Percentiles rank a stretch among this genome's conserved stretches.
These are phyloP conservation scores for Bjerkandera adusta DNA, from an alignment of 1,284 basidiomycete genomes.

Conservation along the genomic window DNA sequence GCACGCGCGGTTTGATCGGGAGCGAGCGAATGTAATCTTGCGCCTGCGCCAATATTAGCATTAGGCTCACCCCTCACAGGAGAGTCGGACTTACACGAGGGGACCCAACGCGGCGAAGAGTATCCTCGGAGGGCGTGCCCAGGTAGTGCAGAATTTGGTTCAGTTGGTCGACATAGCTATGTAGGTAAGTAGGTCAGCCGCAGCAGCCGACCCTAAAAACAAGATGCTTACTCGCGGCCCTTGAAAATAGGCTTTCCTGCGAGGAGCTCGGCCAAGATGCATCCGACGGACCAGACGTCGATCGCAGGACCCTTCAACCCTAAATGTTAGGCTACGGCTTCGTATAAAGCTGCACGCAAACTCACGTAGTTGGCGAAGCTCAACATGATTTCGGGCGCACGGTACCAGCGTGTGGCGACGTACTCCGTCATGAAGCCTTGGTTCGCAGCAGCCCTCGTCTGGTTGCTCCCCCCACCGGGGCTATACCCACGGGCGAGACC, in stretches of 20 bases:
- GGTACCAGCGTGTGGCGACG: conserved; percentile 96
- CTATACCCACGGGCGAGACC: conserved; percentile 95
- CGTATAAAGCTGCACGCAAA: conserved; percentile 29
- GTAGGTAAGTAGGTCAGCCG: conserved; percentile 9
- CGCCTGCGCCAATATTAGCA: conserved; percentile 62
- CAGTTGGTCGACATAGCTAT: conserved; percentile 94
- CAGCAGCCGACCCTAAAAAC: neutral
- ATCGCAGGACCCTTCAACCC: conserved; percentile 73
- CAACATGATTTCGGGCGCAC: conserved; percentile 97
- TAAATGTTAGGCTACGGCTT: conserved; percentile 6
- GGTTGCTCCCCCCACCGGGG: conserved; percentile 41
- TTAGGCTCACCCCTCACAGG: too few species aligned
- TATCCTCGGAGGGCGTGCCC: conserved; percentile 96
- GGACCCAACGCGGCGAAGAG: conserved; percentile 91
- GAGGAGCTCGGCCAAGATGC: conserved; percentile 95
- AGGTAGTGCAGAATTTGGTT: conserved; percentile 98
- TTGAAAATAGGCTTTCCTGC: conserved; percentile 99
- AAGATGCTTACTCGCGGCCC: conserved; percentile 79
- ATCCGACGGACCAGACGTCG: conserved; percentile 98
- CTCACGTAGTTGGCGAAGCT: conserved; percentile 91
- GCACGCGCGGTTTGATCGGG: conserved; percentile 93
- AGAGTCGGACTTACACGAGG: conserved; percentile 69
- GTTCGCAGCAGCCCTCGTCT: conserved; percentile 63
- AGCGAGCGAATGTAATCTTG: conserved; percentile 98
- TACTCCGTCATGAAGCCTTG: conserved; percentile 99